Evolutionary conservation across 176 grass and related monocot genomes (phyloP), one percentile per base, ranked within the genome.

Genomic region (Coix lacrymajobi): DNA sequence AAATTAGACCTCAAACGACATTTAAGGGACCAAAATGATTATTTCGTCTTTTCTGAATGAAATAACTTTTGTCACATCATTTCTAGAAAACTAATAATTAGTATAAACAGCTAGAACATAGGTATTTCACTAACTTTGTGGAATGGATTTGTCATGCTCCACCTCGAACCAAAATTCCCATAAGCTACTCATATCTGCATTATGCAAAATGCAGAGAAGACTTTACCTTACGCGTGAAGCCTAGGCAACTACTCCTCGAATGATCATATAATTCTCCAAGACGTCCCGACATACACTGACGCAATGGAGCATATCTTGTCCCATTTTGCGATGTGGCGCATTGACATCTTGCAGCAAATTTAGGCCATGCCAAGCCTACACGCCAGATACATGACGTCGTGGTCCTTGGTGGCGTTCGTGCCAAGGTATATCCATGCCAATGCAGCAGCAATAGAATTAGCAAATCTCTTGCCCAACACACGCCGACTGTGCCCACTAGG

Each of bases 301-400:
- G n/a, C 70, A 52, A 71, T 57, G 66, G 29, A 52, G 20, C 82
- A 77, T 62, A 10, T 24, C 15, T 26, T 10, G n/a, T 56, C 5
- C 34, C 62, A 12, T 69, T 81, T 52, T 81, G 63, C 19, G 77
- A 85, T 62, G 87, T 81, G 83, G 87, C 82, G 78, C 87, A 85
- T 81, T 85, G 54, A 77, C 69, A 85, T 19, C 41, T 85, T n/a
- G 63, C 72, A 68, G 39, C 60, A 60, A 78, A 46, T 25, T 25
- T 54, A 37, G 83, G 41, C 68, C 32, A 66, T 40, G 17, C 43
- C 44, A 80, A 32, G 4, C 44, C 29, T 33, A 52, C 60, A 31
- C 40, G 40, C 68, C 24, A 69, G 22, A n/a, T 14, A 9, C 34
- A 43, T n/a, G 32, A 51, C 29, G 40, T 33, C 14, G 39, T 72